A percentile compares a stretch with the other conserved stretches of the same genome.
These are phyloP conservation scores for Castanospermum australe DNA, from an alignment of 306 rosid genomes.

Conservation along the genomic window DNA sequence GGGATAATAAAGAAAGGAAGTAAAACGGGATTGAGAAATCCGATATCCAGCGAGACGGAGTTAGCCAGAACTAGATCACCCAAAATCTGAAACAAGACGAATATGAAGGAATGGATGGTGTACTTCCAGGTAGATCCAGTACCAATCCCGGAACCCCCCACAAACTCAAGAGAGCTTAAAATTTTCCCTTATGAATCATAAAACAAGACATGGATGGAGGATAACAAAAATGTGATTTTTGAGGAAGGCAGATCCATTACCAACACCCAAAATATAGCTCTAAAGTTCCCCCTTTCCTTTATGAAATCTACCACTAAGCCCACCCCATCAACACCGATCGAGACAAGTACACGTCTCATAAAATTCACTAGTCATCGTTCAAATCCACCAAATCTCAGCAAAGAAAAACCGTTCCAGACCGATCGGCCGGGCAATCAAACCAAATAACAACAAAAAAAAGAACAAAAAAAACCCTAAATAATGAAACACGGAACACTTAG, in stretches of 20 bases:
- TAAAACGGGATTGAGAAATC: background rate
- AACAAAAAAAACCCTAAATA: slow-evolving; percentile 1
- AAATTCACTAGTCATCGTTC: background rate
- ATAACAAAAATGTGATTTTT: background rate
- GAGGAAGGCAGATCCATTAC: background rate
- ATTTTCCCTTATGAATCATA: background rate
- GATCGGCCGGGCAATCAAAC: background rate
- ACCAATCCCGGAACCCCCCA: background rate
- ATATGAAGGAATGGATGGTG: background rate
- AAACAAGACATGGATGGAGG: too few species aligned
- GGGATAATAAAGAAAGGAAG: background rate
- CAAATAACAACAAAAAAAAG: background rate
- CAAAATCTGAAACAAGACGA: background rate
- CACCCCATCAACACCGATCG: background rate
- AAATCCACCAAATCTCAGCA: background rate
- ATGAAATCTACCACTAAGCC: background rate
- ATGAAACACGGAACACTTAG: too few species aligned
- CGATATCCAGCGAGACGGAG: background rate
- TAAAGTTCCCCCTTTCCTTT: background rate
- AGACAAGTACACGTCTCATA: background rate
- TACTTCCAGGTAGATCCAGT: background rate
- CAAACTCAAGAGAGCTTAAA: background rate
- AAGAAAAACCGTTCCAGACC: background rate
- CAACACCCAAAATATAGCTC: background rate
- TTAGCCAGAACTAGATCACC: background rate